Conservation (phyloP, 208 protist genomes). For the Angomonas ambiguus region DNA sequence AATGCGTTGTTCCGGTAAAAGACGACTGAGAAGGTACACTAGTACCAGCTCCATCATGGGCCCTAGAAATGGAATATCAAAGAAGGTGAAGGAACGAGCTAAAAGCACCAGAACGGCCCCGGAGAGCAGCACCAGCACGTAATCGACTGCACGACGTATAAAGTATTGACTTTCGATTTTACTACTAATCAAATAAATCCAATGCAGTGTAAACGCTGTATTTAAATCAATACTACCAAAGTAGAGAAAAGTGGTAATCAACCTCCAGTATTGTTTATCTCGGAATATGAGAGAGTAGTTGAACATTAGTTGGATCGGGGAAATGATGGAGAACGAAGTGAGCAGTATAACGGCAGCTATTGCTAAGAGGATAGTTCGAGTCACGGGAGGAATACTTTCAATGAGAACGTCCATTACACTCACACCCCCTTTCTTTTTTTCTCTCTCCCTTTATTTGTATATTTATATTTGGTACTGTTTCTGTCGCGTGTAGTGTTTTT, state of each 20-base stretch:
- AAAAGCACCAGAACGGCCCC: conserved; percentile 41
- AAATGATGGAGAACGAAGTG: conserved; percentile 47
- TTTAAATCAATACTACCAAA: conserved; percentile 50
- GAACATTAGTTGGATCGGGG: conserved; percentile 66
- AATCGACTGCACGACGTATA: conserved; percentile 46
- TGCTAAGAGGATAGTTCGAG: conserved; percentile 21
- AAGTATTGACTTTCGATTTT: conserved; percentile 74
- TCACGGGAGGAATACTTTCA: conserved; percentile 32
- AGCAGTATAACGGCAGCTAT: conserved; percentile 36
- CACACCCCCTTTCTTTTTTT: conserved; percentile 11
- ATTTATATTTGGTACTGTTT: not conserved
- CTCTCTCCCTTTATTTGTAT: not conserved
- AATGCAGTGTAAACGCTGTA: conserved; percentile 54
- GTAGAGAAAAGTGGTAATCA: conserved; percentile 74
- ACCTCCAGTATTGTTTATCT: conserved; percentile 80
- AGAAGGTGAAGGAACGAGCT: conserved; percentile 27
- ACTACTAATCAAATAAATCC: conserved; percentile 57
- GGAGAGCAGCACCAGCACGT: conserved; percentile 55
- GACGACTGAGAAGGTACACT: conserved; percentile 68
- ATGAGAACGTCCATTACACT: conserved; percentile 22
- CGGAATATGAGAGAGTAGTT: conserved; percentile 65
- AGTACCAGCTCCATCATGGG: conserved; percentile 46
- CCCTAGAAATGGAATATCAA: conserved; percentile 59
- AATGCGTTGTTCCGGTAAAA: conserved; percentile 53
- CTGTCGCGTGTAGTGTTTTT: not conserved